Evolutionary conservation across 306 rosid genomes (phyloP), one percentile per base, ranked within the genome.

Genomic region (Acacia confusa): DNA sequence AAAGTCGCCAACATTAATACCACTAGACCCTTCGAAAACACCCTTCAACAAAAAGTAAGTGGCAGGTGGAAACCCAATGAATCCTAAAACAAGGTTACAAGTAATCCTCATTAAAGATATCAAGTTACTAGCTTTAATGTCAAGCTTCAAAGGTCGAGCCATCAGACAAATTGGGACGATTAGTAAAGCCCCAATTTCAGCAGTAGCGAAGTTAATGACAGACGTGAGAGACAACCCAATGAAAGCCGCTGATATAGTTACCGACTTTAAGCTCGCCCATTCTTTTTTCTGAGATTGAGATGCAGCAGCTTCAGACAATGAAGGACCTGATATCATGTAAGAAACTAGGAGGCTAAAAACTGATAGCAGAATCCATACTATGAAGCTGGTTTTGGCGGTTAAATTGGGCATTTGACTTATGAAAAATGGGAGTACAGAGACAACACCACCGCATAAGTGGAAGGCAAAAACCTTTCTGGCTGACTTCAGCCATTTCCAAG

Each of bases 141-240:
- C 96, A 73, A 87, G 89, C 91, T 78, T 90, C 89, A 93, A 82
- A 8, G 99, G 99, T 67, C 88, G 94, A 27, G 90, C 93, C 89
- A 95, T 78, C 80, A 95, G 83, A 80, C 98, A 95, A 88, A 88
- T 85, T 2, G 97, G 97, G 57, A 93, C 94, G 16, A 95, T 71
- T 32, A 95, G 77, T 80, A 95, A 88, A 9, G 94, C 98, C 70
- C 97, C 98, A 45, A 93, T 87, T 83, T 95, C 97, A 34, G 98
- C 99, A 55, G 98, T 87, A 38, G 99, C 95, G 24, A 93, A 95
- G 90, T 95, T 95, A 65, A 95, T 84, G 82, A 95, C 91, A 3
- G 98, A 95, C 97, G 92, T 92, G 84, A 95, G 93, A 81, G 94
- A 93, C 79, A 93, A 80, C 60, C 98, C 97, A 25, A 88, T 90